A percentile compares a stretch with the other conserved stretches of the same genome.
Evolutionary conservation across 2,329 filamentous ascomycete species (phyloP).

Genomic region (Hypoxylon sp.): DNA sequence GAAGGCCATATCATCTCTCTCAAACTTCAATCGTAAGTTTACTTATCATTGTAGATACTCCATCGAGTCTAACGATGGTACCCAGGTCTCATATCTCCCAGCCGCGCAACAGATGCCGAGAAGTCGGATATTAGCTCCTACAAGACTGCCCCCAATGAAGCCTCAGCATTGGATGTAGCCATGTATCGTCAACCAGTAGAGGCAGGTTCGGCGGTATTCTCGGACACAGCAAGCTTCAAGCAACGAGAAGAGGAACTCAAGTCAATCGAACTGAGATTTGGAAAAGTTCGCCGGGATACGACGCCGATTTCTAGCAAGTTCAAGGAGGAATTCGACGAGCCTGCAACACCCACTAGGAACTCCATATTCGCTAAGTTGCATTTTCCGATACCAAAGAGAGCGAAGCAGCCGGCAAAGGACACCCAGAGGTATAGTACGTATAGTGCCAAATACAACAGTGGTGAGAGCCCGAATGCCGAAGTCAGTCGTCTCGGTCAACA

Average conservation of each 20-base stretch:
- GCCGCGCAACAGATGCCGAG: conserved; percentile 40
- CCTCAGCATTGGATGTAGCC: conserved; percentile 38
- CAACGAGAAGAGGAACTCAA: conserved; percentile 58
- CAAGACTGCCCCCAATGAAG: conserved; percentile 49
- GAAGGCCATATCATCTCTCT: conserved; percentile 33
- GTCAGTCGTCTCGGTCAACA: conserved; percentile 1
- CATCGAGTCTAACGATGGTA: conserved; percentile 5
- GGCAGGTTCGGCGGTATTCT: conserved; percentile 46
- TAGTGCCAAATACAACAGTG: conserved; percentile 2
- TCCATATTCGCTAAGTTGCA: conserved; percentile 58
- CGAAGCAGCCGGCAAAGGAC: conserved; percentile 47
- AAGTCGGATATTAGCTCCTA: conserved; percentile 52
- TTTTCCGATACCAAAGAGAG: conserved; percentile 54
- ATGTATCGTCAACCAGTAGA: conserved; percentile 33
- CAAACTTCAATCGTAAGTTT: conserved; percentile 44
- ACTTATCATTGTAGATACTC: background rate
- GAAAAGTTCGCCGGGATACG: conserved; percentile 53
- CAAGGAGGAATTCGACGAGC: conserved; percentile 58
- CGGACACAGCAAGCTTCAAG: conserved; percentile 58
- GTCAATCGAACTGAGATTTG: conserved; percentile 60
- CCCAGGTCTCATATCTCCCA: conserved; percentile 42
- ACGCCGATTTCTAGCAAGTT: conserved; percentile 58
- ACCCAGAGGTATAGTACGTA: conserved; percentile 12
- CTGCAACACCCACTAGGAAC: conserved; percentile 40
- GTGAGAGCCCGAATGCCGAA: background rate